Base-by-base conservation (phyloP, 2,329 filamentous ascomycete genomes). In the Colletotrichum abscissum region DNA sequence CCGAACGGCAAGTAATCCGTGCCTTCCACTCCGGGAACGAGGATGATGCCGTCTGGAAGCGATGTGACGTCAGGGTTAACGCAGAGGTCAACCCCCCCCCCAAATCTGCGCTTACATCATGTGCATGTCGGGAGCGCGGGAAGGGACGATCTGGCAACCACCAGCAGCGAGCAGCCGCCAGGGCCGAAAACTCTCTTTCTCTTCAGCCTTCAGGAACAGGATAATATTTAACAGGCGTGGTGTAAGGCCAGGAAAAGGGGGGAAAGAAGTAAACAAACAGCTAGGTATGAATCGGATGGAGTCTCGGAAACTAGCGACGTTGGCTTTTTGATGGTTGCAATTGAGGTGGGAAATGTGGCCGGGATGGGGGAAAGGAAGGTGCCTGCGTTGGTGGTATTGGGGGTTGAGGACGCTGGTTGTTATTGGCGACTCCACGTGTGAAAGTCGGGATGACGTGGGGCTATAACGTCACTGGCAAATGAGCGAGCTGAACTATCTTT, bases 391-490 rank as follows among this genome's bases (percentile, higher is more conserved):
- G 33, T 54, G 30, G n/a, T 33, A 33, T 22, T 24, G 19, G 12
- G 26, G 24, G 38, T 42, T 42, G 33, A 19, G 28, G 60, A 16
- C 22, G 52, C 24, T 30, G 14, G 38, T 16, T 42, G 28, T 33
- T 14, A 63, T 54, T 60, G 62, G 59, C 59, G 33, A 69, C 69
- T 63, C 69, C 69, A 69, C 69, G 69, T 72, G 69, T 69, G 69
- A 72, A 49, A 68, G 59, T 72, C 66, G 66, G 69, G 69, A 69
- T 69, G 66, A 69, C 69, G 69, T 64, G 55, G 59, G 59, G 54
- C 66, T 52, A 30, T 22, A 64, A 55, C 59, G 66, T 72, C 66
- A 64, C 69, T 69, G 64, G 59, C 69, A 69, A 72, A 72, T 69
- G 69, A 69, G 49, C 57, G 26, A 54, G 56, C 42, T n/a, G 42